Percentiles rank a stretch among this genome's conserved stretches.
These are phyloP conservation scores for Plantago ovata DNA, from an alignment of 257 asterid genomes.

Conservation along the genomic window DNA sequence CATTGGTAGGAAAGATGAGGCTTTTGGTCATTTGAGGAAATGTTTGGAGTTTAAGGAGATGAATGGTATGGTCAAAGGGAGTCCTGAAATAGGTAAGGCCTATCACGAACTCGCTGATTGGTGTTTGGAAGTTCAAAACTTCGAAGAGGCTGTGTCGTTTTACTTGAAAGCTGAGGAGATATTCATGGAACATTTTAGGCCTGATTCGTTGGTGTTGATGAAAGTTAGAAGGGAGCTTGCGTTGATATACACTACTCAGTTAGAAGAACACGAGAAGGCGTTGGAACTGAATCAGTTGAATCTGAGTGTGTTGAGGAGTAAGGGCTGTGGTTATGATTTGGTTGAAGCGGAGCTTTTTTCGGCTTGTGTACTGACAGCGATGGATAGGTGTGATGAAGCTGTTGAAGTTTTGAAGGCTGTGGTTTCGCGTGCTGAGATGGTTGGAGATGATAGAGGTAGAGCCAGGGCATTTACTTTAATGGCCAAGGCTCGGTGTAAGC, in stretches of 20 bases:
- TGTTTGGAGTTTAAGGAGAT: not conserved
- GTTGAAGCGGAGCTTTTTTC: not conserved
- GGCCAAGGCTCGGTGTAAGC: not conserved
- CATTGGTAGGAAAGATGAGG: not conserved
- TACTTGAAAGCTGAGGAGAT: not conserved
- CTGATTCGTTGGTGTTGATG: not conserved
- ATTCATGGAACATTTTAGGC: not conserved
- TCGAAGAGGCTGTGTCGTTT: not conserved
- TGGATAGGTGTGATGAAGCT: not conserved
- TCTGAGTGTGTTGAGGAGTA: not conserved
- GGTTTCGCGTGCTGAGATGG: not conserved
- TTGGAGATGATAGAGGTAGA: not conserved
- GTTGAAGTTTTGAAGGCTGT: not conserved
- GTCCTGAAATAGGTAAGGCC: not conserved
- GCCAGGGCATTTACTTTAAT: not conserved
- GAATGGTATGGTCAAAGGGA: not conserved
- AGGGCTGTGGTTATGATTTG: not conserved
- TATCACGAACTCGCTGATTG: not conserved
- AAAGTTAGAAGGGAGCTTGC: not conserved
- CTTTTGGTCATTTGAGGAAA: not conserved
- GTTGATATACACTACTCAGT: not conserved
- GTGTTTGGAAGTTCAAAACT: not conserved
- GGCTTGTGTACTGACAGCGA: not conserved
- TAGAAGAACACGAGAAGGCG: not conserved
- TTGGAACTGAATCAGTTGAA: not conserved